These are phyloP conservation scores for Hymenochaete sp. DNA, from an alignment of 1,284 basidiomycete species.

Conservation along the genomic window DNA sequence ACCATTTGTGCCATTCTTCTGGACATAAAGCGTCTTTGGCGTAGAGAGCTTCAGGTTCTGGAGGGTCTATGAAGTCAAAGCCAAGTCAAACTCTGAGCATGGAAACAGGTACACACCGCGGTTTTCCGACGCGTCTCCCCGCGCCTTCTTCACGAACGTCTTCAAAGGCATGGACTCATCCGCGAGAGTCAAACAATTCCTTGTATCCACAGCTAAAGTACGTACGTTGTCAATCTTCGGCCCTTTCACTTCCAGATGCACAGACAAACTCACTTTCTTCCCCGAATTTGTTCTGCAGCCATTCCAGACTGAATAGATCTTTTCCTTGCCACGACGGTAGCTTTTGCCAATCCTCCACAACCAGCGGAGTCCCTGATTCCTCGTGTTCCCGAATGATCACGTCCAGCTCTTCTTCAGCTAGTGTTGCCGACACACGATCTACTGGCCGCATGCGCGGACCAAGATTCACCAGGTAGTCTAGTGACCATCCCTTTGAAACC, in stretches of 20 bases:
- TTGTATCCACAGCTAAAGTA: constrained; percentile 16
- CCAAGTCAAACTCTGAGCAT: not conserved
- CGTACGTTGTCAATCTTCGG: not conserved
- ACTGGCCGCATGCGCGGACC: constrained; percentile 35
- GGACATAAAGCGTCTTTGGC: constrained; percentile 70
- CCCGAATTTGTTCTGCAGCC: constrained; percentile 33
- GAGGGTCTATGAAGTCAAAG: not conserved
- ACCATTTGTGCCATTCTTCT: constrained; percentile 49
- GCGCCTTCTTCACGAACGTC: constrained; percentile 19
- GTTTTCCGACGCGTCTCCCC: not conserved
- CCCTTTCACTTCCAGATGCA: no score
- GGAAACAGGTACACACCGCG: not conserved
- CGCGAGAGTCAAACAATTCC: constrained; percentile 25
- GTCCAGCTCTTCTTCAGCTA: constrained; percentile 16
- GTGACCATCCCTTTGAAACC: constrained; percentile 45
- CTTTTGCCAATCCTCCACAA: constrained; percentile 51
- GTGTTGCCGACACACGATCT: constrained; percentile 32
- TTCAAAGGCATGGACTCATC: constrained; percentile 25
- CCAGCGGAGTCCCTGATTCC: constrained; percentile 42
- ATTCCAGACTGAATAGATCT: constrained; percentile 42
- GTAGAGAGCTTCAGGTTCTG: constrained; percentile 55
- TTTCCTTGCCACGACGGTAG: constrained; percentile 42
- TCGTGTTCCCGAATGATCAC: constrained; percentile 39
- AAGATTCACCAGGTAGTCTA: constrained; percentile 32
- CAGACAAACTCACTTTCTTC: constrained; percentile 21